Percentiles rank a stretch among this genome's conserved stretches.
Conservation (phyloP, 2,329 filamentous ascomycete genomes). For the Monosporascus sp. region DNA sequence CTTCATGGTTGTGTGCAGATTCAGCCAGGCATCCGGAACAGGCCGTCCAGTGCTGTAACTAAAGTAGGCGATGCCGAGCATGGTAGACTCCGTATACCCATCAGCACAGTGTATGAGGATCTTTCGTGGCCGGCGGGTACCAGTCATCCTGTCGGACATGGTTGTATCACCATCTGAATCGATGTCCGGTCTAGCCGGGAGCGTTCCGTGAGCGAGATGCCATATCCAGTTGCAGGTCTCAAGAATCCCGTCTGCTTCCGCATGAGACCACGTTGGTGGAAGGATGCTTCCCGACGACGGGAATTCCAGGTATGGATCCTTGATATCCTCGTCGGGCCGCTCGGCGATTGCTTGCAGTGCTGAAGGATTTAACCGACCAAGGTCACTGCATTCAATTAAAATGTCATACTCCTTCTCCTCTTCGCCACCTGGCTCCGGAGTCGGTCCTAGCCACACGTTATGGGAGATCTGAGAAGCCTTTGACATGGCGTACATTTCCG, state of each 20-base stretch:
- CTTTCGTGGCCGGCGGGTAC: constrained; percentile 47
- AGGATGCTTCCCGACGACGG: constrained; percentile 92
- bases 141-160: constrained; percentile 31
- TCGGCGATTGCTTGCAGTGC: constrained; percentile 60
- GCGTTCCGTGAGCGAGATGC: constrained; percentile 66
- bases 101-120: constrained; percentile 91
- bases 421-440: constrained; percentile 61
- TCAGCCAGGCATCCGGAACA: constrained; percentile 80
- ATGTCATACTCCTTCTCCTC: constrained; percentile 70
- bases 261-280: constrained; percentile 75
- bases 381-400: constrained; percentile 82
- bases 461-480: constrained; percentile 79
- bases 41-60: constrained; percentile 84
- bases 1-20: constrained; percentile 70
- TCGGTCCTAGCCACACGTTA: constrained; percentile 88
- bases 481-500: constrained; percentile 93
- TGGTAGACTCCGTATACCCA: constrained; percentile 90
- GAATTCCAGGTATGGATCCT: constrained; percentile 61
- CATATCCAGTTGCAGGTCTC: constrained; percentile 90
- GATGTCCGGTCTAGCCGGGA: constrained; percentile 28
- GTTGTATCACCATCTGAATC: constrained; percentile 38
- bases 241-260: constrained; percentile 77
- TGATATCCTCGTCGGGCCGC: constrained; percentile 38
- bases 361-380: constrained; percentile 69
- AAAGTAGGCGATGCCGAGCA: constrained; percentile 85